These are phyloP conservation scores for Fimicolochytrium jonesii DNA, from an alignment of 192 early-diverging fungal species.

Conservation along the genomic window DNA sequence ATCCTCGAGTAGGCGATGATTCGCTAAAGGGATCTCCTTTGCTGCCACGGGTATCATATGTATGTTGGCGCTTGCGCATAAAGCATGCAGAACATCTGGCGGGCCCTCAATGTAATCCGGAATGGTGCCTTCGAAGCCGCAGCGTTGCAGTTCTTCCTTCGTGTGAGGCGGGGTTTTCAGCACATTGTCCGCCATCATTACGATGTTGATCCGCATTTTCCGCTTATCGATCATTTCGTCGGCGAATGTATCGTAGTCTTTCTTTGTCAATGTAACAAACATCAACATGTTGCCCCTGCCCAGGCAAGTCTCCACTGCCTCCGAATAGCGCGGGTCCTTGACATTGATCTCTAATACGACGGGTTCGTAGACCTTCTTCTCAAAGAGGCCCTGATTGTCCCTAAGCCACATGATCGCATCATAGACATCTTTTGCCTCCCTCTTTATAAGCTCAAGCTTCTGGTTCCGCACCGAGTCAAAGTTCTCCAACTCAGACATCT, in stretches of 20 bases:
- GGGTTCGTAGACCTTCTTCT: conserved; percentile 69
- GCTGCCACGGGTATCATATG: too few relatives aligned
- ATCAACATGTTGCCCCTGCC: conserved; percentile 43
- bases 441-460: conserved; percentile 51
- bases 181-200: conserved; percentile 7
- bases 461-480: conserved; percentile 46
- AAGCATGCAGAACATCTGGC: conserved; percentile 50
- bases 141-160: conserved; percentile 40
- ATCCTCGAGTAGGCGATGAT: neutral
- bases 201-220: conserved; percentile 45
- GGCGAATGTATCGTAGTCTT: conserved; percentile 73
- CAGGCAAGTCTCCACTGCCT: conserved; percentile 61
- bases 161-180: too few relatives aligned
- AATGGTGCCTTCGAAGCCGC: conserved; percentile 74
- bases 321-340: conserved; percentile 56
- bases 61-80: conserved; percentile 60
- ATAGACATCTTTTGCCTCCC: conserved; percentile 48
- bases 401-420: conserved; percentile 68
- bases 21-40: neutral
- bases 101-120: conserved; percentile 75
- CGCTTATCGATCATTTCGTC: conserved; percentile 57
- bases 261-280: conserved; percentile 72
- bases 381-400: conserved; percentile 58
- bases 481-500: conserved; percentile 22
- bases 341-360: conserved; percentile 67